Evolutionary conservation across 2,329 filamentous ascomycete species (phyloP).

Genomic region (Botrytis cinerea): DNA sequence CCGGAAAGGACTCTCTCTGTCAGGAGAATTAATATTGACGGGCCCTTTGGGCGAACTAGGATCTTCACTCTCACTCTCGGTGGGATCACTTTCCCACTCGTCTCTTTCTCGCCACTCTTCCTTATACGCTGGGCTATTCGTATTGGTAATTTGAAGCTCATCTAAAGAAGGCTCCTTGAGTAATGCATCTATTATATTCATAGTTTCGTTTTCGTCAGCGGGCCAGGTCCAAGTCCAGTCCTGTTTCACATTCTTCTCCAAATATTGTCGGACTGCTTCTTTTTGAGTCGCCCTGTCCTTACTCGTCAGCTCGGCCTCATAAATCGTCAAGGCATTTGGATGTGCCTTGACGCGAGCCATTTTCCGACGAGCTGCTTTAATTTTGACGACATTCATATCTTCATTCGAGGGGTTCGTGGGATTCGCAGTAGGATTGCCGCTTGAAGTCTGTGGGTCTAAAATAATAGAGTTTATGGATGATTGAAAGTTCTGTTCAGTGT

Average conservation of each 20-base stretch:
- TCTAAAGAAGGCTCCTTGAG: background rate
- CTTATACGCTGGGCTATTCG: conserved; percentile 4
- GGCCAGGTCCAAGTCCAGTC: conserved; percentile 65
- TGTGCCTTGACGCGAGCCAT: conserved; percentile 36
- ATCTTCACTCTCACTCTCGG: conserved; percentile 36
- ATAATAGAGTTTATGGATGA: conserved; percentile 19
- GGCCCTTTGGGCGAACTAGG: conserved; percentile 27
- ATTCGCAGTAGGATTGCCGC: conserved; percentile 24
- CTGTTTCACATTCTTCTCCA: conserved; percentile 55
- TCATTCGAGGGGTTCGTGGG: conserved; percentile 21
- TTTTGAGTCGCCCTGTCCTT: conserved; percentile 64
- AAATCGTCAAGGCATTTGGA: conserved; percentile 46
- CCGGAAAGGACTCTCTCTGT: conserved; percentile 41
- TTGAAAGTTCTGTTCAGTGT: conserved; percentile 19
- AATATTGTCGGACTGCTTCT: conserved; percentile 59
- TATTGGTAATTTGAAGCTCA: background rate
- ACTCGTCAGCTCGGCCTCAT: conserved; percentile 62
- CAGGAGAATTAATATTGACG: conserved; percentile 26
- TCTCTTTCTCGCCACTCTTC: conserved; percentile 40
- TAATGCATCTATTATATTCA: conserved; percentile 20
- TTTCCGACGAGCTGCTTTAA: conserved; percentile 29
- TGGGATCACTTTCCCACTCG: conserved; percentile 41
- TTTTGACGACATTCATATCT: conserved; percentile 34
- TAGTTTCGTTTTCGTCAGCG: conserved; percentile 32
- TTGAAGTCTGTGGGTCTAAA: conserved; percentile 23